These are phyloP conservation scores for Candolleomyces eurysporus DNA, from an alignment of 768 basidiomycete genomes.

Conservation along the genomic window DNA sequence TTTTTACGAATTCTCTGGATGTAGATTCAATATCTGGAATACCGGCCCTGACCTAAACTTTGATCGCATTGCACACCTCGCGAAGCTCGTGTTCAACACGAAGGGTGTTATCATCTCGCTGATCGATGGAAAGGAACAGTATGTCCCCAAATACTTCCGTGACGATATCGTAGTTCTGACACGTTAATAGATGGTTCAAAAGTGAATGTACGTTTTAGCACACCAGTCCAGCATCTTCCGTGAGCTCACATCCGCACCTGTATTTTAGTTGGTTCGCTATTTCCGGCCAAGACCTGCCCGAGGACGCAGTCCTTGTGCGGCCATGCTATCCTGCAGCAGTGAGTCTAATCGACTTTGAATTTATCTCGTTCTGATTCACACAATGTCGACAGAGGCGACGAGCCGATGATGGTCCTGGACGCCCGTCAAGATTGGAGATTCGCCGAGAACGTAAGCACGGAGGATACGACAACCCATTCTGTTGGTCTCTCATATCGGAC, in stretches of 20 bases:
- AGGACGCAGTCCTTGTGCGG: conserved; percentile 76
- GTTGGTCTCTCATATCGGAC: neutral
- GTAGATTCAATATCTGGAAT: conserved; percentile 88
- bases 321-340: conserved; percentile 82
- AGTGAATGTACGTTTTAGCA: conserved; percentile 63
- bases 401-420: conserved; percentile 86
- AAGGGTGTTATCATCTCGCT: conserved; percentile 81
- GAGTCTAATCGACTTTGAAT: conserved; percentile 16
- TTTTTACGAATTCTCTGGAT: neutral
- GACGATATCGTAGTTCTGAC: neutral
- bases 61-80: conserved; percentile 89
- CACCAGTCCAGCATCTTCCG: neutral
- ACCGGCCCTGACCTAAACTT: conserved; percentile 87
- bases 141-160: conserved; percentile 25
- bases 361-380: neutral
- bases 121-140: conserved; percentile 85
- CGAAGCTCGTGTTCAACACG: conserved; percentile 89
- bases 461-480: neutral
- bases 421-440: conserved; percentile 86
- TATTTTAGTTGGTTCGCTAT: conserved; percentile 11
- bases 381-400: conserved; percentile 56
- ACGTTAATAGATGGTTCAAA: conserved; percentile 73
- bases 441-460: conserved; percentile 62
- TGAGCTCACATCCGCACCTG: conserved; percentile 2
- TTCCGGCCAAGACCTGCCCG: conserved; percentile 33